Percentiles rank a stretch among this genome's conserved stretches.
These are phyloP conservation scores for Pseudogymnoascus sp. DNA, from an alignment of 2,329 filamentous ascomycete genomes.

Conservation along the genomic window DNA sequence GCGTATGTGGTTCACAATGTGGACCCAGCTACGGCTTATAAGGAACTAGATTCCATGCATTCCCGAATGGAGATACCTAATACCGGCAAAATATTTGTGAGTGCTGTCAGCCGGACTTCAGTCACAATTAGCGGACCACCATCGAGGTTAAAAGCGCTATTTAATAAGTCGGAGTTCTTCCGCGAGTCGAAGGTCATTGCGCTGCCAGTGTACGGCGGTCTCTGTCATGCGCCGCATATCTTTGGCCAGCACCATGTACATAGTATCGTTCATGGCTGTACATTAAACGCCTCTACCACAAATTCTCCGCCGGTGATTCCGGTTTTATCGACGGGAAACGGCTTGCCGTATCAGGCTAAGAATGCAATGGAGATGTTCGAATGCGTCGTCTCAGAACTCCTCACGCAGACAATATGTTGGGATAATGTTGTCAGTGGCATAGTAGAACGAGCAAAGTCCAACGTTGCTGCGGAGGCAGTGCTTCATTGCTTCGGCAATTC, in stretches of 20 bases:
- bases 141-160: neutral
- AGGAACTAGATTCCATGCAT: neutral
- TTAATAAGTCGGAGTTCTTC: neutral
- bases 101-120: neutral
- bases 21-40: neutral
- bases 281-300: neutral
- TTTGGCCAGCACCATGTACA: neutral
- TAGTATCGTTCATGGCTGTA: neutral
- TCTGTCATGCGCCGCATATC: neutral
- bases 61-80: neutral
- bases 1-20: neutral
- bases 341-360: neutral
- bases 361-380: neutral
- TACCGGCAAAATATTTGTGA: neutral
- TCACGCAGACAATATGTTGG: neutral
- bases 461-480: neutral
- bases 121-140: slow-evolving; percentile 1
- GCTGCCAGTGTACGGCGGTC: neutral
- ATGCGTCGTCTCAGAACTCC: neutral
- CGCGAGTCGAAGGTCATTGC: neutral
- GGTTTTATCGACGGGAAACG: neutral
- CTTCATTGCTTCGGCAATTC: neutral
- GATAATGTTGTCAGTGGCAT: slow-evolving; percentile 5
- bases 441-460: neutral
- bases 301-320: neutral